These are phyloP conservation scores for Penstemon newberryi DNA, from an alignment of 257 asterid genomes.

Conservation along the genomic window DNA sequence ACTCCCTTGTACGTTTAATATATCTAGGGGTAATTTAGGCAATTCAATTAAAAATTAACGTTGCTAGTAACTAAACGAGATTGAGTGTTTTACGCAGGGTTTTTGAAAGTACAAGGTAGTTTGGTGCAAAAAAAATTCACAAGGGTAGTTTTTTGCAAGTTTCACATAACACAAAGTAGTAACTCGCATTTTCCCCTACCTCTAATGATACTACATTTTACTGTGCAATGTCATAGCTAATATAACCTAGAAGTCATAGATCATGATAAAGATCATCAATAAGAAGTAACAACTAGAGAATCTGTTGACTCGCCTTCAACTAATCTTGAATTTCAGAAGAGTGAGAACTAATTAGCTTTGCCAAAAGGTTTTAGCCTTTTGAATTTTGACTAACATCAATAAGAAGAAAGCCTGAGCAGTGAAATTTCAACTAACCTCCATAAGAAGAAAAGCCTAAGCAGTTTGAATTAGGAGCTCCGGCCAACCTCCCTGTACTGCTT, in stretches of 20 bases:
- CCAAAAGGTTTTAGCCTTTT: not conserved
- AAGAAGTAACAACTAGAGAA: not conserved
- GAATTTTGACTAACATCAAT: slow-evolving; percentile 51
- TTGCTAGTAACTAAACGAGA: no score
- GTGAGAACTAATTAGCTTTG: not conserved
- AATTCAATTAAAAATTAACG: no score
- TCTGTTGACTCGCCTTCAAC: not conserved
- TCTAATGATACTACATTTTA: not conserved
- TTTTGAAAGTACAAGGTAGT: no score
- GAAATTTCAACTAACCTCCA: slow-evolving; percentile 50
- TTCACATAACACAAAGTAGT: no score
- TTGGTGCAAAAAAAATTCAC: no score
- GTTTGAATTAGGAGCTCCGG: slow-evolving; percentile 34
- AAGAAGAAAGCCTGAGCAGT: slow-evolving; percentile 61
- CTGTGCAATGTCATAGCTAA: not conserved
- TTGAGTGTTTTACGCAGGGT: no score
- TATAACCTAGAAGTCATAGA: not conserved
- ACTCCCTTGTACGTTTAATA: no score
- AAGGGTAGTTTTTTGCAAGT: no score
- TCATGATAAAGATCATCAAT: not conserved
- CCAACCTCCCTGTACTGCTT: slow-evolving; percentile 45
- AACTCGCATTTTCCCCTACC: not conserved
- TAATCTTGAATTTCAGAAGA: not conserved
- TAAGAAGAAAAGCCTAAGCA: slow-evolving; percentile 61
- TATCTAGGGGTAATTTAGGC: no score